Conservation (phyloP, 2,329 filamentous ascomycete species). For the Monosporascus ibericus region DNA sequence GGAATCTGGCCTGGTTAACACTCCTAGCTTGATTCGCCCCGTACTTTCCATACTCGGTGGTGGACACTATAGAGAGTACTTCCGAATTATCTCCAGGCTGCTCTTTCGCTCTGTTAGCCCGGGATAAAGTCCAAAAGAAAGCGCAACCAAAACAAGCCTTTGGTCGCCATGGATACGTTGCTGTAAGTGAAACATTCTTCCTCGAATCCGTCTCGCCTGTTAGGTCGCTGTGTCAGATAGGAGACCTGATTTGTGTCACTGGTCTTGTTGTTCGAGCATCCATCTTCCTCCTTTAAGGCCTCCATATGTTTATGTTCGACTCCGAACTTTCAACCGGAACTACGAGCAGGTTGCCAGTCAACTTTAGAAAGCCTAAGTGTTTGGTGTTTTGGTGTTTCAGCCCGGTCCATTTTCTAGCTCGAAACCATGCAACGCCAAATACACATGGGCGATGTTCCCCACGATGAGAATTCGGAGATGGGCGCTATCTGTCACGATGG, state of each 20-base stretch:
- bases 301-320: neutral
- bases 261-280: neutral
- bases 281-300: neutral
- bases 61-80: neutral
- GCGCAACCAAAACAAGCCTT: neutral
- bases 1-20: too few species aligned
- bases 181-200: conserved; percentile 41
- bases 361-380: too few species aligned
- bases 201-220: conserved; percentile 6
- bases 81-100: neutral
- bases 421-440: conserved; percentile 10
- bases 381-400: neutral
- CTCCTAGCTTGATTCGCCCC: too few species aligned
- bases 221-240: neutral
- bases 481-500: conserved; percentile 6
- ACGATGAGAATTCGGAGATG: conserved; percentile 8
- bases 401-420: neutral
- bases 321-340: neutral
- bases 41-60: neutral
- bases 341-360: too few species aligned
- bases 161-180: conserved; percentile 50
- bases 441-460: conserved; percentile 12
- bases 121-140: conserved; percentile 2
- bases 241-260: neutral
- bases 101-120: conserved; percentile 1